Conservation (phyloP, 2,329 filamentous ascomycete genomes). For the Sordariomycetes sp. region DNA sequence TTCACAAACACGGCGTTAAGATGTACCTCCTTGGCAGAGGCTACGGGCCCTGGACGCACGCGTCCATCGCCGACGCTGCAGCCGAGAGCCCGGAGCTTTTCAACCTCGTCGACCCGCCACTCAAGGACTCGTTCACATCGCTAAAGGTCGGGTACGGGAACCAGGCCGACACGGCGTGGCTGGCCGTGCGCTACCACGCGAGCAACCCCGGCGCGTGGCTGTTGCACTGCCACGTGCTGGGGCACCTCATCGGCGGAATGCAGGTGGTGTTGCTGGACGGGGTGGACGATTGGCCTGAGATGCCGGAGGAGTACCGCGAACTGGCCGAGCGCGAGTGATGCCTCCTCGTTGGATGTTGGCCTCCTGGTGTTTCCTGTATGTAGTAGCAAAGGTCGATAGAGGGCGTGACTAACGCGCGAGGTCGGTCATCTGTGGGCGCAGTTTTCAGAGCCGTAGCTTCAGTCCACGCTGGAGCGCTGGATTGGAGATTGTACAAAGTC, state of each 20-base stretch:
- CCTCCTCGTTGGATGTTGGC: background rate
- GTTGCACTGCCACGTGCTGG: slow-evolving; percentile 42
- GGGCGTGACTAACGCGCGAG: background rate
- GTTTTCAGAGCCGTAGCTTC: background rate
- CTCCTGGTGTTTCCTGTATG: background rate
- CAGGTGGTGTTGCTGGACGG: slow-evolving; percentile 35
- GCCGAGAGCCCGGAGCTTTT: slow-evolving; percentile 31
- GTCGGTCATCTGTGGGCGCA: background rate
- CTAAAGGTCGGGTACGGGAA: slow-evolving; percentile 2
- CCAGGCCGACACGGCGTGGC: slow-evolving; percentile 19
- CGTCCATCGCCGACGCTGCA: slow-evolving; percentile 36
- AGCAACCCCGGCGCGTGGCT: slow-evolving; percentile 39
- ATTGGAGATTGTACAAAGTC: background rate
- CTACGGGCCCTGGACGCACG: slow-evolving; percentile 34
- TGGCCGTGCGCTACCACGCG: slow-evolving; percentile 37
- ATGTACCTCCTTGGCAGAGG: slow-evolving; percentile 43
- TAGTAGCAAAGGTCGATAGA: background rate
- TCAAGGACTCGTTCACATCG: slow-evolving; percentile 26
- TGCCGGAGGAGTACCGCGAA: slow-evolving; percentile 22
- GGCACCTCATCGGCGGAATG: slow-evolving; percentile 42
- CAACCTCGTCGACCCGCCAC: slow-evolving; percentile 42
- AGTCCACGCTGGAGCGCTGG: background rate
- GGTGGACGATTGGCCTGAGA: slow-evolving; percentile 24
- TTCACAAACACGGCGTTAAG: slow-evolving; percentile 53
- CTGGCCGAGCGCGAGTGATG: background rate